phyloP scores from a whole-genome alignment of 2,329 filamentous ascomycete genomes.

The Fusarium clavum region DNA sequence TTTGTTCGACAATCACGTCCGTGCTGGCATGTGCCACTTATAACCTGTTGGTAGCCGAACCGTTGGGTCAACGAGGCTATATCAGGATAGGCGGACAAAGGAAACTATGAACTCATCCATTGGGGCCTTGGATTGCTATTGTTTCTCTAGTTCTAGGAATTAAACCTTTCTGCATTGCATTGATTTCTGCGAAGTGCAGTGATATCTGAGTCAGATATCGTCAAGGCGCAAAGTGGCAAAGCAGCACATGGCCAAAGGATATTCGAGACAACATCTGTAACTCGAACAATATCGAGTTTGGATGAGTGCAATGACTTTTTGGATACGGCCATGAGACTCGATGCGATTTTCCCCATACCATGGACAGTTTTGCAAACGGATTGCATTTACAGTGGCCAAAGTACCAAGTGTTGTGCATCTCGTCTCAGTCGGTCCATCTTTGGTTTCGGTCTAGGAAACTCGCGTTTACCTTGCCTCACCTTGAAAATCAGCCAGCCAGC shows the following conservation, averaged over 20 bases:
- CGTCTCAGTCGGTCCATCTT: conserved; percentile 25
- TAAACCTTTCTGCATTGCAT: neutral
- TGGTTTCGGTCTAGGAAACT: conserved; percentile 28
- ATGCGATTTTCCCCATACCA: neutral
- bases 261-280: conserved; percentile 17
- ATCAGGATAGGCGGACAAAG: neutral
- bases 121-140: neutral
- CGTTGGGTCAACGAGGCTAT: conserved; percentile 6
- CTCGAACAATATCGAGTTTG: conserved; percentile 16
- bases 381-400: neutral
- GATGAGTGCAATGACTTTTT: neutral
- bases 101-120: conserved; percentile 16
- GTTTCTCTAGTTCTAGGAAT: neutral
- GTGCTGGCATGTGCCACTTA: conserved; percentile 9
- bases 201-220: conserved; percentile 39
- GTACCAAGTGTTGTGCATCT: conserved; percentile 10
- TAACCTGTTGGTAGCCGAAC: conserved; percentile 11
- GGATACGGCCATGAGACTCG: neutral
- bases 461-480: conserved; percentile 22
- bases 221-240: conserved; percentile 36
- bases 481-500: conserved; percentile 32
- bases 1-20: conserved; percentile 3
- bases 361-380: neutral
- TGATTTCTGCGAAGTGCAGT: neutral
- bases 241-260: conserved; percentile 13